These are phyloP conservation scores for Malus orientalis DNA, from an alignment of 306 rosid species.

Conservation along the genomic window DNA sequence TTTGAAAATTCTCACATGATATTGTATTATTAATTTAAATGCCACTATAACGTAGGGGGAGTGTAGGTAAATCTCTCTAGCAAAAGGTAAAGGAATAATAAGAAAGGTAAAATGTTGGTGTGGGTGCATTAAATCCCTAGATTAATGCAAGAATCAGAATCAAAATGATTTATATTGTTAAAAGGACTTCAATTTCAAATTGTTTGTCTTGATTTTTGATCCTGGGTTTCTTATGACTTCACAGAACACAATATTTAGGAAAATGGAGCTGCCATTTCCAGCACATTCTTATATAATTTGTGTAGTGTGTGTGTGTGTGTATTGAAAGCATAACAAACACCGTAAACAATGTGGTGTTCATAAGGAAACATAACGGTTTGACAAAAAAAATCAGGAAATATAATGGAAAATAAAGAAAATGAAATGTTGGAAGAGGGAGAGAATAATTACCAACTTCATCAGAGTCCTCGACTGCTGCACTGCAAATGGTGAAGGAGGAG, in stretches of 20 bases:
- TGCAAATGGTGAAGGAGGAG: conserved; percentile 18
- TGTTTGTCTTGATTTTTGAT: background rate
- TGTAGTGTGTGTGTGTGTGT: too few species aligned
- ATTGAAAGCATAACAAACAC: too few species aligned
- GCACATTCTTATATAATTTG: background rate
- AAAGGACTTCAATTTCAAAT: background rate
- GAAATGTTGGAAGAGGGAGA: background rate
- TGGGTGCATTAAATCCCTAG: background rate
- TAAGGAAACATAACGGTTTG: background rate
- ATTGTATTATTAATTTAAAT: too few species aligned
- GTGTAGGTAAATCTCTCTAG: background rate
- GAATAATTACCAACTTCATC: conserved; percentile 43
- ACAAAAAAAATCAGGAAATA: background rate
- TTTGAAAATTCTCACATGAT: too few species aligned
- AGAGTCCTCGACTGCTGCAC: conserved; percentile 21
- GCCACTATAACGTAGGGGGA: accelerated
- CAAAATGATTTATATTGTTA: background rate
- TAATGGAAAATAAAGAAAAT: background rate
- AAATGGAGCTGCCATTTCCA: background rate
- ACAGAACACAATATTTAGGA: background rate
- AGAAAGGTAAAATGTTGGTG: background rate
- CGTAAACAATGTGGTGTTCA: background rate
- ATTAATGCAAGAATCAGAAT: background rate
- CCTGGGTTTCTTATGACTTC: background rate
- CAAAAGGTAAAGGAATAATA: background rate